Evolutionary conservation across 1,284 basidiomycete genomes (phyloP).

Genomic region (Ceratobasidium sp.): DNA sequence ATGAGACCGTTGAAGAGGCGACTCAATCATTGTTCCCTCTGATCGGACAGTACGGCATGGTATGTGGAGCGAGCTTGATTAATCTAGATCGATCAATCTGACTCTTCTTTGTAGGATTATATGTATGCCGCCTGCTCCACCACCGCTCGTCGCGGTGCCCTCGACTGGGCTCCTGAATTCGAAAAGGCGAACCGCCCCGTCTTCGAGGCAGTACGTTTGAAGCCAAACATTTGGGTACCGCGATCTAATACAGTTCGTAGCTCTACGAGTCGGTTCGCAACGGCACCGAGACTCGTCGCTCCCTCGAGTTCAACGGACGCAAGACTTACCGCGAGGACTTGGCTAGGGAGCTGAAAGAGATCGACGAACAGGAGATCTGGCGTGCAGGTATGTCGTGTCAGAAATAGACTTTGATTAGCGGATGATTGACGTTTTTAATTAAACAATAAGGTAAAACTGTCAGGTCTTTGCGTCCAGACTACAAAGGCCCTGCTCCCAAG

Average conservation of each 20-base stretch:
- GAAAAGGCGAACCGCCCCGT: conserved; percentile 92
- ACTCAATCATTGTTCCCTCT: conserved; percentile 98
- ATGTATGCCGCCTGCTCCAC: conserved; percentile 99
- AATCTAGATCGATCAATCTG: neutral
- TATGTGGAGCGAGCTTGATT: conserved; percentile 52
- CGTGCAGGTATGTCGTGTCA: conserved; percentile 71
- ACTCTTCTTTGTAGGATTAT: conserved; percentile 78
- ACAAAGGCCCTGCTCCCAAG: conserved; percentile 53
- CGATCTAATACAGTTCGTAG: conserved; percentile 44
- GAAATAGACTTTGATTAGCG: conserved; percentile 34
- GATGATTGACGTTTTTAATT: conserved; percentile 34
- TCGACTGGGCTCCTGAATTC: conserved; percentile 99
- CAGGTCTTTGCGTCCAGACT: conserved; percentile 78
- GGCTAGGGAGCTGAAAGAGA: conserved; percentile 91
- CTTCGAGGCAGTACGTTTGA: conserved; percentile 66
- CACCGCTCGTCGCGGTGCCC: conserved; percentile 96
- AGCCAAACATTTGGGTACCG: neutral
- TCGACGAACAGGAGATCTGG: conserved; percentile 99
- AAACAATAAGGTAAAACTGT: conserved; percentile 66
- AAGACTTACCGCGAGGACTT: conserved; percentile 94
- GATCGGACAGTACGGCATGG: conserved; percentile 86
- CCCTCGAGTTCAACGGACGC: conserved; percentile 94
- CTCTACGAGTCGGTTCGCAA: conserved; percentile 95
- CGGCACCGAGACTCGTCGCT: conserved; percentile 96
- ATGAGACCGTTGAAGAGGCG: conserved; percentile 99